Evolutionary conservation across 768 basidiomycete genomes (phyloP), one percentile per base, ranked within the genome.

Genomic region (Chlorophyllum brunneum): DNA sequence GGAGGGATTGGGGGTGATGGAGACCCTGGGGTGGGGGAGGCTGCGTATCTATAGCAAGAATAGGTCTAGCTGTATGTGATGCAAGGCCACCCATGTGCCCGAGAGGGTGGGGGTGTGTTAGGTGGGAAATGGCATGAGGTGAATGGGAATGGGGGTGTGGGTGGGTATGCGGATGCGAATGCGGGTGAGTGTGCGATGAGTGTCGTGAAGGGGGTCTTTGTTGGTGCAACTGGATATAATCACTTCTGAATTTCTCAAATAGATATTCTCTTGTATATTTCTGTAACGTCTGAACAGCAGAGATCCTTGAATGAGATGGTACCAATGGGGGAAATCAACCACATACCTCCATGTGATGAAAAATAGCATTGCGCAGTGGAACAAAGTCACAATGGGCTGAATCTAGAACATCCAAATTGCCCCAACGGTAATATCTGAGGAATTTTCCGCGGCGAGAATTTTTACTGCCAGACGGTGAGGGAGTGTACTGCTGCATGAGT

Each of bases 341-440:
- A 63, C 78, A 65, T 72, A 92, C 92, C 79, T 88, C 82, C 85
- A 93, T 88, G 66, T 91, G 88, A 63, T 89, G 88, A 63, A 93
- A 86, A 57, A 95, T 81, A 42, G 88, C 89, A 26, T 78, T 77
- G 52, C 89, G 82, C 51, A 95, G 78, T 33, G 81, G 67, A 29
- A 85, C 61, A 67, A 95, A 94, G 67, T 95, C 93, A 61, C 83
- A 85, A 60, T 95, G 92, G 33, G 67, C 77, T 16, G 80, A 76
- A 67, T 94, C 86, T 59, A 92, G 72, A 40, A 90, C 85, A 63
- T 92, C 87, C 59, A 94, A 75, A 58, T 71, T 76, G 23, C 92
- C 92, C 92, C 92, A 95, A 41, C 90, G 81, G 67, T 89, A 93
- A 58, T 67, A 77, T 49, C 92, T 80, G 38, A 79, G 70, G 65